These are phyloP conservation scores for Henckelia pumila DNA, from an alignment of 257 asterid species.

Conservation along the genomic window DNA sequence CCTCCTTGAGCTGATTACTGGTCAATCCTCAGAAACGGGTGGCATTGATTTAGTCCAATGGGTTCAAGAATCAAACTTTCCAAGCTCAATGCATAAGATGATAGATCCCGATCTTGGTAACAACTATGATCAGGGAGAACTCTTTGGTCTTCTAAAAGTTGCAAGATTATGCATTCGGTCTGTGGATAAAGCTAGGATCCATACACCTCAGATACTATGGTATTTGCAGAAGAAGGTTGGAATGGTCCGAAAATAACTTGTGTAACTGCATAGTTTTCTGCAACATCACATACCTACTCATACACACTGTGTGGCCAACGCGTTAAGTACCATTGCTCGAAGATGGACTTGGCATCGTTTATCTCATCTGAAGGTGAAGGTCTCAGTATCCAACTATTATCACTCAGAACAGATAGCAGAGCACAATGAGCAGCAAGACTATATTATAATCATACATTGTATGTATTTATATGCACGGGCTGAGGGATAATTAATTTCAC, in stretches of 20 bases:
- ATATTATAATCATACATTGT: too few relatives aligned
- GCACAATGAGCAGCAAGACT: neutral
- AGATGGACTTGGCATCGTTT: neutral
- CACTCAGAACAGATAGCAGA: neutral
- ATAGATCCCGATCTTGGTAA: conserved; percentile 88
- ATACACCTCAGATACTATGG: conserved; percentile 61
- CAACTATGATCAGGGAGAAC: conserved; percentile 59
- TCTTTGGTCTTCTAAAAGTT: conserved; percentile 57
- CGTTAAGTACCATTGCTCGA: neutral
- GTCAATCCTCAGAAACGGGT: conserved; percentile 77
- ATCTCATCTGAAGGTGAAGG: neutral
- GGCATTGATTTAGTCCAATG: conserved; percentile 62
- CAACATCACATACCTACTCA: neutral
- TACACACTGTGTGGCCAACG: neutral
- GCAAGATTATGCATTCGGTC: conserved; percentile 74
- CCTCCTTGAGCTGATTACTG: conserved; percentile 82
- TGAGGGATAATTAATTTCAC: too few relatives aligned
- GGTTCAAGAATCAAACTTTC: conserved; percentile 58
- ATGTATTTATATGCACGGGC: too few relatives aligned
- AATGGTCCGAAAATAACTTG: conserved; percentile 17
- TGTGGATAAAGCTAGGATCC: conserved; percentile 40
- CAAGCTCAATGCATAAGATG: conserved; percentile 63
- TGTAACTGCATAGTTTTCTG: neutral
- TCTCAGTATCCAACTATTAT: neutral
- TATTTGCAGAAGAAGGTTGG: conserved; percentile 71